phyloP scores from a whole-genome alignment of 352 stramenopile species.

The Phytophthora nicotianae region DNA sequence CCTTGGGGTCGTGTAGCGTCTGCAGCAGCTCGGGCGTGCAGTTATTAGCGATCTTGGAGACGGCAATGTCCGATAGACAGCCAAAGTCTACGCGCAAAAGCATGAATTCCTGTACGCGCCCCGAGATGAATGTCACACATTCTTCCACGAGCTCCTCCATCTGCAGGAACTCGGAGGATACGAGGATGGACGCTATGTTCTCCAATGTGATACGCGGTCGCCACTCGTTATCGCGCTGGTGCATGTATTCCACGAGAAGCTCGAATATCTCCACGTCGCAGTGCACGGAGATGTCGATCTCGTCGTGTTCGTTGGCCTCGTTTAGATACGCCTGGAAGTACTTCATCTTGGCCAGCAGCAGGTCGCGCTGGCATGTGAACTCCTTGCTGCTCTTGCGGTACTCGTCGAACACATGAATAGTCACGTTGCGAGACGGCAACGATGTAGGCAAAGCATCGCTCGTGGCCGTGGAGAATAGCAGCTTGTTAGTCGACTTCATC shows the following conservation, averaged over 20 bases:
- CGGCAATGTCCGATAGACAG: conserved; percentile 79
- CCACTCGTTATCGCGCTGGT: conserved; percentile 56
- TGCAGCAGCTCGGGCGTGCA: conserved; percentile 67
- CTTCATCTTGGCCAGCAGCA: conserved; percentile 91
- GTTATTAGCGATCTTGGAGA: conserved; percentile 71
- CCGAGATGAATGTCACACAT: conserved; percentile 80
- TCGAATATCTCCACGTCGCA: conserved; percentile 94
- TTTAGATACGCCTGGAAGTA: conserved; percentile 91
- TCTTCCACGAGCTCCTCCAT: conserved; percentile 90
- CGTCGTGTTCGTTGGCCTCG: conserved; percentile 79
- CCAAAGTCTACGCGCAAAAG: conserved; percentile 86
- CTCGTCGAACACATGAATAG: conserved; percentile 93
- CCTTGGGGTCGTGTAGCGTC: conserved; percentile 78
- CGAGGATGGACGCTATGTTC: conserved; percentile 87
- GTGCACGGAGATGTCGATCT: conserved; percentile 94
- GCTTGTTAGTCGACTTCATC: conserved; percentile 17
- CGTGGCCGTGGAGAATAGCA: neutral
- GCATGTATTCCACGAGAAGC: conserved; percentile 91
- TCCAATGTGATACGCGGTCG: conserved; percentile 64
- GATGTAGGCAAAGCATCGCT: conserved; percentile 1
- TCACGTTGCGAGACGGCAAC: conserved; percentile 46
- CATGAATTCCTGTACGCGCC: conserved; percentile 81
- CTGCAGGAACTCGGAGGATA: conserved; percentile 92
- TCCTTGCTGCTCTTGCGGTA: conserved; percentile 85
- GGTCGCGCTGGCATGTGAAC: conserved; percentile 79